Evolutionary conservation across 305 asterid species (phyloP).

Genomic region (Fraxinus nigra): DNA sequence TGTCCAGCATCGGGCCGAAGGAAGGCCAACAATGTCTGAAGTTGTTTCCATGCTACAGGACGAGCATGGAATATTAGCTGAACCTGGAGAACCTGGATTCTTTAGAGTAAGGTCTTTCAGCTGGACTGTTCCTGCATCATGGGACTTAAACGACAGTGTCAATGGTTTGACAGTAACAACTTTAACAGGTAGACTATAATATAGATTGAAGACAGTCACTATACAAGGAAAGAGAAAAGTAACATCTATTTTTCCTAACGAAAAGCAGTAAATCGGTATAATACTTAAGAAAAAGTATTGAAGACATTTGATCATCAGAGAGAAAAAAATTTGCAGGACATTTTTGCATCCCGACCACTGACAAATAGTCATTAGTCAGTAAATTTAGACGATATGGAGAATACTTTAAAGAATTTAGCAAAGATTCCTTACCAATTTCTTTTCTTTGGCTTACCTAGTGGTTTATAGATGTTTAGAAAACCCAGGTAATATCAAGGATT

Average conservation of each 20-base stretch:
- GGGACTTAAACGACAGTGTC: background rate
- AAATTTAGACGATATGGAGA: background rate
- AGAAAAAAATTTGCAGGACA: background rate
- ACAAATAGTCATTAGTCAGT: background rate
- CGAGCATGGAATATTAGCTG: slow-evolving; percentile 16
- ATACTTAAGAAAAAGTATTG: background rate
- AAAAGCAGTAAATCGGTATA: background rate
- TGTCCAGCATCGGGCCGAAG: slow-evolving; percentile 30
- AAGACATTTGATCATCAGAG: background rate
- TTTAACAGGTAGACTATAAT: slow-evolving; percentile 14
- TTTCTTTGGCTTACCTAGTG: background rate
- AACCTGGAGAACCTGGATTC: slow-evolving; percentile 44
- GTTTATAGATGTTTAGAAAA: background rate
- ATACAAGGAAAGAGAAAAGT: background rate
- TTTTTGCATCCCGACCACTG: background rate
- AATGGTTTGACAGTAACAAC: slow-evolving; percentile 20
- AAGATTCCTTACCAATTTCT: background rate
- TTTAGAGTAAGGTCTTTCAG: slow-evolving; percentile 3
- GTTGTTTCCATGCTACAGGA: slow-evolving; percentile 35
- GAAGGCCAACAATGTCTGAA: slow-evolving; percentile 32
- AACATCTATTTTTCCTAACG: background rate
- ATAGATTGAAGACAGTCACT: background rate
- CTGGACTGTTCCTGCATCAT: background rate
- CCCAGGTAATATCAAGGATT: background rate
- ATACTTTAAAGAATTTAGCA: background rate